Percentiles rank a stretch among this genome's conserved stretches.
phyloP scores from a whole-genome alignment of 2,329 filamentous ascomycete genomes.

The Fusarium austroafricanum region DNA sequence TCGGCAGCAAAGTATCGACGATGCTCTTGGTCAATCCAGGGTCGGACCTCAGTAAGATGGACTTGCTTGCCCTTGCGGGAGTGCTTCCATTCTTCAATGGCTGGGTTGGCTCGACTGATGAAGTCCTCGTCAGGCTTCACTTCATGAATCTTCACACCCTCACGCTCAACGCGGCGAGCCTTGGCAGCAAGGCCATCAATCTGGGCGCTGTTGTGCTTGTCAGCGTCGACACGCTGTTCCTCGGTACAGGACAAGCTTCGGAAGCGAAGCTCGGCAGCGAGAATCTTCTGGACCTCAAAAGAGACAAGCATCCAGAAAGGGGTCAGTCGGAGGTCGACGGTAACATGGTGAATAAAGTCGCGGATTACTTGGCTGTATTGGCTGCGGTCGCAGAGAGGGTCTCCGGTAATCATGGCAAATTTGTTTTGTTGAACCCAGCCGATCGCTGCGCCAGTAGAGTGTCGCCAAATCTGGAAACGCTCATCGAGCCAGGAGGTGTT shows the following conservation, averaged over 20 bases:
- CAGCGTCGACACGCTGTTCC: slow-evolving; percentile 87
- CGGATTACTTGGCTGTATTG: slow-evolving; percentile 81
- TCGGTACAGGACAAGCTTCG: slow-evolving; percentile 88
- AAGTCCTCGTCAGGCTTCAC: slow-evolving; percentile 77
- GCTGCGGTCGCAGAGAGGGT: slow-evolving; percentile 83
- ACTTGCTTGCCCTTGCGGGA: slow-evolving; percentile 86
- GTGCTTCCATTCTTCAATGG: slow-evolving; percentile 82
- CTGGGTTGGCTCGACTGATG: slow-evolving; percentile 74
- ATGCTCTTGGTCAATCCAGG: slow-evolving; percentile 86
- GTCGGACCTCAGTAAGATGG: slow-evolving; percentile 88
- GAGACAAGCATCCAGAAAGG: slow-evolving; percentile 93
- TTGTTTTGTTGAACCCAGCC: slow-evolving; percentile 82
- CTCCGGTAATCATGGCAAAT: slow-evolving; percentile 86
- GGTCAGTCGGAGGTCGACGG: slow-evolving; percentile 75
- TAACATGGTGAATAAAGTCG: slow-evolving; percentile 80
- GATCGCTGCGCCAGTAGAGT: slow-evolving; percentile 84
- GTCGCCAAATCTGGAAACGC: slow-evolving; percentile 88
- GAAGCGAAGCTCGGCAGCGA: slow-evolving; percentile 86
- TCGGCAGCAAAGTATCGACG: slow-evolving; percentile 87
- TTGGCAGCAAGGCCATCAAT: slow-evolving; percentile 72
- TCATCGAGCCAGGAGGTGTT: slow-evolving; percentile 95
- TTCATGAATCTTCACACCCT: slow-evolving; percentile 84
- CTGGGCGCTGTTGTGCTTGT: slow-evolving; percentile 65
- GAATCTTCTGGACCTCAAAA: slow-evolving; percentile 78
- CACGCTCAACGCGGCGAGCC: slow-evolving; percentile 81